Evolutionary conservation across 202 grass and related monocot species (phyloP).

Genomic region (Setaria viridis): DNA sequence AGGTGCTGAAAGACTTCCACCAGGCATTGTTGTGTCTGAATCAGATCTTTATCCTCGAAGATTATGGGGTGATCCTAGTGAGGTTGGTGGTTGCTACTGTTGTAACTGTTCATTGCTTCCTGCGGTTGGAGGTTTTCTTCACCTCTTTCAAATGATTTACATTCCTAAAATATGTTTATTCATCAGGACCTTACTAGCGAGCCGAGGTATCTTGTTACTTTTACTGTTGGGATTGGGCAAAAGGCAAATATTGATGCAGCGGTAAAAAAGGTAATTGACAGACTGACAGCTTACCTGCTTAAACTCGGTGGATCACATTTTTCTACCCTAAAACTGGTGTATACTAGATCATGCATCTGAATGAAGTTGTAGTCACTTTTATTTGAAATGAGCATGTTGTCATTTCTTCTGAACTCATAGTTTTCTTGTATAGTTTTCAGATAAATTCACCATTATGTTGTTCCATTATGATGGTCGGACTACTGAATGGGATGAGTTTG

Average conservation of each 20-base stretch:
- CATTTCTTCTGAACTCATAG: conserved; percentile 35
- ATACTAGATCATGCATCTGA: conserved; percentile 4
- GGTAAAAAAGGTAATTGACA: conserved; percentile 74
- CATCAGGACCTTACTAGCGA: conserved; percentile 70
- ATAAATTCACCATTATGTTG: conserved; percentile 91
- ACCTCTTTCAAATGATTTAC: conserved; percentile 26
- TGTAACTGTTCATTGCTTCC: background rate
- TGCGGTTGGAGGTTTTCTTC: conserved; percentile 2
- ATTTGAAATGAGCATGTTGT: conserved; percentile 1
- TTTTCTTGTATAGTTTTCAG: conserved; percentile 81
- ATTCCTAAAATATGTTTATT: conserved; percentile 36
- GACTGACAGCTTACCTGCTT: conserved; percentile 1
- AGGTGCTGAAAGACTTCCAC: conserved; percentile 88
- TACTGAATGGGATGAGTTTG: conserved; percentile 97
- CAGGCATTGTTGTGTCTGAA: conserved; percentile 85
- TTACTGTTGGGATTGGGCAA: conserved; percentile 81
- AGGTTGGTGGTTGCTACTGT: conserved; percentile 64
- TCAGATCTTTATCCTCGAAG: conserved; percentile 79
- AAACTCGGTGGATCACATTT: background rate
- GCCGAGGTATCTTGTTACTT: conserved; percentile 88
- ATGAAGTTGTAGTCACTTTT: conserved; percentile 14
- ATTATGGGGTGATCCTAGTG: conserved; percentile 88
- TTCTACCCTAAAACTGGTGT: conserved; percentile 29
- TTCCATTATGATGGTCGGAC: conserved; percentile 94
- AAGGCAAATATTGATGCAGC: conserved; percentile 91